Evolutionary conservation across 2,329 filamentous ascomycete species (phyloP), one percentile per base, ranked within the genome.

Genomic region (Arthrobotrys pseudoclavata): DNA sequence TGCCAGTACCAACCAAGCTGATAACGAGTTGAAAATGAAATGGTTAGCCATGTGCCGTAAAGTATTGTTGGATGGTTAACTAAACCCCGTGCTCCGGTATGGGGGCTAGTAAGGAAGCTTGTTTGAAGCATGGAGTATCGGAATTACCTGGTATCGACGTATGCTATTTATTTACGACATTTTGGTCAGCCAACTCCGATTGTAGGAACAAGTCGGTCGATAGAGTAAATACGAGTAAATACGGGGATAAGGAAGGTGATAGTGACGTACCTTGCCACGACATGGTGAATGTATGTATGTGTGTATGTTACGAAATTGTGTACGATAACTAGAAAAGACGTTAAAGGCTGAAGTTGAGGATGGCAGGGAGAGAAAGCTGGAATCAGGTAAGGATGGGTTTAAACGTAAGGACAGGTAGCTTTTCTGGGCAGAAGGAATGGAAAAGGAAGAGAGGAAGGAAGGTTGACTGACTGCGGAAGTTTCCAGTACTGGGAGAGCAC

Each of bases 1-100:
- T 91, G 83, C 90, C 90, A 82, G 88, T 90, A 86, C 88, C 91
- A 83, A 96, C 88, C 82, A 97, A 89, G 88, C 93, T 97, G 83
- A 18, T 29, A 26, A 42, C 26, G 15, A 4, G n/a, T 52, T 15
- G 20, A 53, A 40, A 18, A 12, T 12, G 22, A 13, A 24, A 20
- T n/a, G 20, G 34, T 74, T 37, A 74, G 69, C 52, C 9, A 45
- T 31, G 31, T 18, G 31, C 29, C 22, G 57, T 52, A 48, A 7
- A 34, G 24, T 20, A 22, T 22, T 15, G 40, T 37, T 6, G 22
- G 26, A 22, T 3, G 15, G 34, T 22, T 24, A 24, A 57, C 1
- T 4, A 15, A 40, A 3, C 37, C 37, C 37, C 37, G 37, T 3
- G 31, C 2, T 13, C 12, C 4, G 37, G 37, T 40, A n/a, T 13